These are phyloP conservation scores for Clathrus columnatus DNA, from an alignment of 768 basidiomycete species.

Conservation along the genomic window DNA sequence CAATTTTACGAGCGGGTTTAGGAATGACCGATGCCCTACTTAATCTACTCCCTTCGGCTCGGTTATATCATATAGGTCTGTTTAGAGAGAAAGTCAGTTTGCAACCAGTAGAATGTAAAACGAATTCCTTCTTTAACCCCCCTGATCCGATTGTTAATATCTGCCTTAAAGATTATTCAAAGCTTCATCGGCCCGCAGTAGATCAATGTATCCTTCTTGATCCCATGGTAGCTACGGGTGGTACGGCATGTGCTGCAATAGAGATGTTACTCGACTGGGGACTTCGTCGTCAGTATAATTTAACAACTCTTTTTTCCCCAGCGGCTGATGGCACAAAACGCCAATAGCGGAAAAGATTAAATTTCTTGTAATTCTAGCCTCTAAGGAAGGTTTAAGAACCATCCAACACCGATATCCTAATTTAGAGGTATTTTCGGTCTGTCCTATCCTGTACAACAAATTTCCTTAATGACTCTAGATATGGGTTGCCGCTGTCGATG, in stretches of 20 bases:
- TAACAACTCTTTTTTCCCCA: neutral
- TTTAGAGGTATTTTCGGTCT: constrained; percentile 50
- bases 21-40: constrained; percentile 89
- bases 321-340: constrained; percentile 6
- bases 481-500: constrained; percentile 79
- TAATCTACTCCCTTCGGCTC: constrained; percentile 77
- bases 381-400: constrained; percentile 58
- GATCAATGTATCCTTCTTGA: constrained; percentile 86
- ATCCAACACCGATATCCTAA: constrained; percentile 64
- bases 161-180: constrained; percentile 68
- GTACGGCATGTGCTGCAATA: constrained; percentile 83
- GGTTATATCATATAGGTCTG: constrained; percentile 85
- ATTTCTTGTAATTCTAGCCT: constrained; percentile 74
- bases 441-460: constrained; percentile 12
- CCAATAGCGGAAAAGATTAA: constrained; percentile 59
- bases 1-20: constrained; percentile 87
- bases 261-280: constrained; percentile 84
- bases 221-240: constrained; percentile 90
- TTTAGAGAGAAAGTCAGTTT: constrained; percentile 81
- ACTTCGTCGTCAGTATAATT: constrained; percentile 42
- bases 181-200: constrained; percentile 70
- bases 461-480: constrained; percentile 40
- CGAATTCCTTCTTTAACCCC: neutral
- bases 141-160: neutral
- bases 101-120: constrained; percentile 83